Percentiles rank a stretch among this genome's conserved stretches.
These are phyloP conservation scores for Cercospora sesami DNA, from an alignment of 2,329 filamentous ascomycete species.

Conservation along the genomic window DNA sequence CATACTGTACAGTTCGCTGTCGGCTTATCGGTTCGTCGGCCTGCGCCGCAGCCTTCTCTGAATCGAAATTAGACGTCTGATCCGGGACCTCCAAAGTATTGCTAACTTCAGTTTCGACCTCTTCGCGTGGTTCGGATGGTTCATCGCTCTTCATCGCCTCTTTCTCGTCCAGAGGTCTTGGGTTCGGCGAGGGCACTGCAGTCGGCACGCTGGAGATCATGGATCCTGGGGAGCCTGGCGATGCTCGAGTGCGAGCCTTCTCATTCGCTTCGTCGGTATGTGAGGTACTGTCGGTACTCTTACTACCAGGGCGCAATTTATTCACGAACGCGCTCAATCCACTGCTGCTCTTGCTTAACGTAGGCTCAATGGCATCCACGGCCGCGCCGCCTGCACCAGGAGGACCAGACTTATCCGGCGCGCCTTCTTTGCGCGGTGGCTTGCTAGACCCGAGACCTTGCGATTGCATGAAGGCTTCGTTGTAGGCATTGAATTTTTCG, in stretches of 20 bases:
- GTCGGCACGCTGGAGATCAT: conserved; percentile 32
- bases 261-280: conserved; percentile 32
- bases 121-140: conserved; percentile 12
- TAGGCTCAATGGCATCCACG: conserved; percentile 14
- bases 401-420: conserved; percentile 51
- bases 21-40: conserved; percentile 37
- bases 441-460: conserved; percentile 57
- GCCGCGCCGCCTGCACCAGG: conserved; percentile 44
- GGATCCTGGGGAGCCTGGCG: conserved; percentile 30
- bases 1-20: conserved; percentile 39
- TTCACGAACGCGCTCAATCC: conserved; percentile 37
- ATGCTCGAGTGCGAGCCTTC: conserved; percentile 21
- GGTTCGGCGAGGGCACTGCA: conserved; percentile 34
- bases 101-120: background rate
- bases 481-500: conserved; percentile 76
- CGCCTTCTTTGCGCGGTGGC: conserved; percentile 52
- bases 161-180: conserved; percentile 33
- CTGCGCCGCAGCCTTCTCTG: conserved; percentile 38
- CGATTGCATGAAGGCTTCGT: conserved; percentile 70
- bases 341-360: conserved; percentile 23
- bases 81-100: background rate
- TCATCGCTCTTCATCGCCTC: conserved; percentile 17
- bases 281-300: conserved; percentile 27
- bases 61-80: background rate
- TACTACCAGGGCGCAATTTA: conserved; percentile 38